Evolutionary conservation across 495 filamentous ascomycete genomes (phyloP).

Genomic region (Neurospora sp.): DNA sequence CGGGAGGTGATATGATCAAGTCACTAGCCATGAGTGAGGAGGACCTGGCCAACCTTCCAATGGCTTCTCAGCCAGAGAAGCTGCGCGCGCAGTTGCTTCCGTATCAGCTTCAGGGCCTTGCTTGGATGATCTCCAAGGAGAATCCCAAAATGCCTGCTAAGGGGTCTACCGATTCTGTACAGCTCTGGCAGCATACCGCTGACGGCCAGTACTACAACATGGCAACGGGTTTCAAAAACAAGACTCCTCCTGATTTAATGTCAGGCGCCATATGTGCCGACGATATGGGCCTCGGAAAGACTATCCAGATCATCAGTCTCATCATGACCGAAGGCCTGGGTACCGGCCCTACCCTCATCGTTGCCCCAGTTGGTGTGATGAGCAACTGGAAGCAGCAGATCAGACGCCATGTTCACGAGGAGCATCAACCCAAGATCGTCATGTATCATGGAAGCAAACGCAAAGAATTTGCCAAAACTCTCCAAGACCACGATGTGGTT

Average conservation of each 20-base stretch:
- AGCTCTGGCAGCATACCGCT: slow-evolving; percentile 64
- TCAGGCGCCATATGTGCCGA: slow-evolving; percentile 84
- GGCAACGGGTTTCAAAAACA: slow-evolving; percentile 61
- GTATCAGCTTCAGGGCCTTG: slow-evolving; percentile 77
- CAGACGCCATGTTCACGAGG: slow-evolving; percentile 53
- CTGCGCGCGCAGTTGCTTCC: slow-evolving; percentile 61
- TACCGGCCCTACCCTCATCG: slow-evolving; percentile 55
- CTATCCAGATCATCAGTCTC: slow-evolving; percentile 75
- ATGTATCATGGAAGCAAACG: slow-evolving; percentile 63
- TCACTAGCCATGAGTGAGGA: slow-evolving; percentile 63
- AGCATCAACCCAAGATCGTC: slow-evolving; percentile 52
- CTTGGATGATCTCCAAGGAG: slow-evolving; percentile 75
- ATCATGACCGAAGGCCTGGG: slow-evolving; percentile 53
- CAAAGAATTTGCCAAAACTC: slow-evolving; percentile 44
- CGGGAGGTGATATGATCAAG: slow-evolving; percentile 55
- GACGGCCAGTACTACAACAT: slow-evolving; percentile 56
- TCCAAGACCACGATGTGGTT: slow-evolving; percentile 59
- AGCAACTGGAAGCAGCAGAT: slow-evolving; percentile 88
- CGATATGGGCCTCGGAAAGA: slow-evolving; percentile 95
- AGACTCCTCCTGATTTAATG: slow-evolving; percentile 47
- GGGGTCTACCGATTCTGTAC: slow-evolving; percentile 57
- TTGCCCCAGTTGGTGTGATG: slow-evolving; percentile 81
- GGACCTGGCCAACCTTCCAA: slow-evolving; percentile 61
- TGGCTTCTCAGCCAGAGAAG: slow-evolving; percentile 53
- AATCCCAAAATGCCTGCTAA: slow-evolving; percentile 51